Percentiles rank a stretch among this genome's conserved stretches.
Evolutionary conservation across 495 filamentous ascomycete species (phyloP).

Genomic region (Wilcoxina mikolae): DNA sequence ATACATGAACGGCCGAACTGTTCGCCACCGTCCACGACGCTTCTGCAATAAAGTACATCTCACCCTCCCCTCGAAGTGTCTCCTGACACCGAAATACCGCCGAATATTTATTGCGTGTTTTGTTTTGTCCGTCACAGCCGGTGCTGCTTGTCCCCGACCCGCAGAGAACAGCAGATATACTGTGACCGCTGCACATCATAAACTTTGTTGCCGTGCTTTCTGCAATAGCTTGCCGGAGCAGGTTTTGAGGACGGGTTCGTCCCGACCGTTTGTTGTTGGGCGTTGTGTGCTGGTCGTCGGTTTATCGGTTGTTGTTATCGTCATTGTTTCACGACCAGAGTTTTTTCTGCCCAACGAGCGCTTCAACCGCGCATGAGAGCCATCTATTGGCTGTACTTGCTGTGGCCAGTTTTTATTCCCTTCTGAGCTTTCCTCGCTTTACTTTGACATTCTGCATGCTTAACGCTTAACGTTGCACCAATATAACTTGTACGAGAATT

Average conservation of each 20-base stretch:
- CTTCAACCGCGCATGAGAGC: background rate
- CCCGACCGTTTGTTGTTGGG: background rate
- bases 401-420: background rate
- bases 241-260: background rate
- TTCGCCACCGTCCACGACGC: background rate
- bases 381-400: background rate
- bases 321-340: background rate
- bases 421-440: background rate
- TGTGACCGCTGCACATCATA: no score
- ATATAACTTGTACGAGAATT: background rate
- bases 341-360: conserved; percentile 4
- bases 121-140: background rate
- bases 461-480: background rate
- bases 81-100: background rate
- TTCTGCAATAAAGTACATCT: background rate
- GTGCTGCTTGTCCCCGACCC: no score
- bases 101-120: no score
- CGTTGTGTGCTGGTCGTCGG: background rate
- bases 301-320: background rate
- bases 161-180: no score
- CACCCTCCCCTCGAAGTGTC: background rate
- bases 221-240: background rate
- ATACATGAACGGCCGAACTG: background rate
- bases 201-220: no score
- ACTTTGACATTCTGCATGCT: background rate